phyloP scores from a whole-genome alignment of 176 grass and related monocot genomes.

The Chrysopogon serrulatus region DNA sequence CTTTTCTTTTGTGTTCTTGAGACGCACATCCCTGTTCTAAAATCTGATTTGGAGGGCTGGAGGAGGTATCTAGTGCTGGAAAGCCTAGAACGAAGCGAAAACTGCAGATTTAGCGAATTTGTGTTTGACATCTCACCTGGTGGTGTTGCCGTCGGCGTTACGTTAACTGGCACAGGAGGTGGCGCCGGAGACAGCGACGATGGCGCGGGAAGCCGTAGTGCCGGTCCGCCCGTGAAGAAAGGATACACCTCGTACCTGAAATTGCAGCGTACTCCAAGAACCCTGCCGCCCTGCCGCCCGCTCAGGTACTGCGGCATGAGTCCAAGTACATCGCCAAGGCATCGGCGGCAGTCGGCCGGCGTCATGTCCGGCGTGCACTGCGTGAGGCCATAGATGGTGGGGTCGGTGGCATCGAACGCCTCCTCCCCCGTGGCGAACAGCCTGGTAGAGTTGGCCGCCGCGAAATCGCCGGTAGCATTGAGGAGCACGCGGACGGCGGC shows the following conservation, averaged over 20 bases:
- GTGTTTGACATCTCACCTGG: conserved; percentile 2
- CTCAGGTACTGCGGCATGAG: background rate
- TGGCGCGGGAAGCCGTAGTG: background rate
- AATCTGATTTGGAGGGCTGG: background rate
- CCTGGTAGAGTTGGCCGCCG: conserved; percentile 16
- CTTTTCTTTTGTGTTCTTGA: background rate
- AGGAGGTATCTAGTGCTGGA: background rate
- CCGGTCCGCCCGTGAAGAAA: conserved; percentile 23
- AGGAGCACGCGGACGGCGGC: conserved; percentile 22
- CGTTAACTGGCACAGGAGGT: background rate
- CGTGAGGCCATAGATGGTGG: conserved; percentile 36
- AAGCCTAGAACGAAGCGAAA: background rate
- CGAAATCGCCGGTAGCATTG: conserved; percentile 16
- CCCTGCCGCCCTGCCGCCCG: background rate
- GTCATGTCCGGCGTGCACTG: conserved; percentile 58
- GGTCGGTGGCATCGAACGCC: background rate
- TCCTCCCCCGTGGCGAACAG: conserved; percentile 41
- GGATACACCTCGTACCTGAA: conserved; percentile 38
- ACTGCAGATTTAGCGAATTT: background rate
- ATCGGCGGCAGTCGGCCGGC: conserved; percentile 7
- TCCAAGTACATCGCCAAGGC: background rate
- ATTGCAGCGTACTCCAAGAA: conserved; percentile 33
- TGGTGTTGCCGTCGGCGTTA: background rate
- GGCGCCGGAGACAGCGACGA: background rate
- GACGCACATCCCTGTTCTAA: background rate